Base-by-base conservation (phyloP, 2,329 filamentous ascomycete genomes). In the Claviceps monticola region DNA sequence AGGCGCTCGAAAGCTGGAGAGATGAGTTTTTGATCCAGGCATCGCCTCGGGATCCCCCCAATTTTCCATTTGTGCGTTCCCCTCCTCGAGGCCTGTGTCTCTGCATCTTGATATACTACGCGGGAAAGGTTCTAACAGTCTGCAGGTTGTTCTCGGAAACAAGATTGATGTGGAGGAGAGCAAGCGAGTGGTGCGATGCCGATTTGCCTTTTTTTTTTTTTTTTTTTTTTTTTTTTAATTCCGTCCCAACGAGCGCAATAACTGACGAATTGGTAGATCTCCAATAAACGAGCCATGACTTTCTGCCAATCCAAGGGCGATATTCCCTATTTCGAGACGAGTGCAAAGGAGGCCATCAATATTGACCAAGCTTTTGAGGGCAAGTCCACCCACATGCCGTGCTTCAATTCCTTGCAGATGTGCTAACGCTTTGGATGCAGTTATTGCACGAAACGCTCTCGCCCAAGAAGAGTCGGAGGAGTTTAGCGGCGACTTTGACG, bases 101-200 rank as follows among this genome's bases (percentile, higher is more conserved):
- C 29, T 34, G 29, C 9, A 11, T 34, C 29, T 34, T 34, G 29
- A 3, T 34, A 34, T 9, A 34, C 29, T 11, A 34, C 29, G 34
- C 13, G 16, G 16, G 23, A 34, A 23, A 6, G 4, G 23, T 16
- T 37, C 59, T 66, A 50, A 68, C 54, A 37, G 42, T 37, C 21
- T 53, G 34, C 59, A 91, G 86, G 86, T 95, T 54, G 93, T 98
- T 41, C 80, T 98, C 54, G 93, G 93, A 53, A 98, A 98, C 79
- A 98, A 98, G 79, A 95, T 98, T 62, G 93, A 98, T 73, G 84
- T 96, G 46, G 93, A 96, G 67, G 93, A 97, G 72, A 95, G 85
- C 76, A 96, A 96, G 78, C 80, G 93, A 67, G 88, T 93, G 75
- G 86, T 86, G 66, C 60, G 78, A 68, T 34, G 4, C 50, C 4